phyloP scores from a whole-genome alignment of 208 protist genomes.

The Naegleria fowleri region DNA sequence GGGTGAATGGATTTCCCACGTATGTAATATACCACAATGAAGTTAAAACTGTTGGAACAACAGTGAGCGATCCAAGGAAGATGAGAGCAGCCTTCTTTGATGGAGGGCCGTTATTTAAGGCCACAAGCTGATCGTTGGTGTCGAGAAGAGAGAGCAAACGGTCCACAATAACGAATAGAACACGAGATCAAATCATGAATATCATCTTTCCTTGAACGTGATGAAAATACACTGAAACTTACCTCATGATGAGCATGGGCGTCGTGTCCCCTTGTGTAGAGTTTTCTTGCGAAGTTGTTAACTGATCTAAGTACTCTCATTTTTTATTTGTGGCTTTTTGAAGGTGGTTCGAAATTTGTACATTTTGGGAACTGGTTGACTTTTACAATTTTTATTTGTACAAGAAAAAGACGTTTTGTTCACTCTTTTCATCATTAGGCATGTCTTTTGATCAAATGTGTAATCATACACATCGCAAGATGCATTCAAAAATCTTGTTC shows the following conservation, averaged over 20 bases:
- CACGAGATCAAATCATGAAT: too few relatives aligned
- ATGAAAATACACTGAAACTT: neutral
- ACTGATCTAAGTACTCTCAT: neutral
- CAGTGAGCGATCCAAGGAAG: neutral
- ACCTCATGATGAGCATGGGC: neutral
- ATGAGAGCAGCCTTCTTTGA: neutral
- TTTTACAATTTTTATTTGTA: neutral
- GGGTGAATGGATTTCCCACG: neutral
- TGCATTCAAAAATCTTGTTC: too few relatives aligned
- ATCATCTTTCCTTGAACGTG: too few relatives aligned
- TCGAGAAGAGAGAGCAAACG: too few relatives aligned
- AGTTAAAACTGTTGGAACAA: neutral
- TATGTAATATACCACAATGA: neutral
- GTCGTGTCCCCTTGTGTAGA: neutral
- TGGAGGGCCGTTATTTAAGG: neutral
- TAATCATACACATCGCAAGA: too few relatives aligned
- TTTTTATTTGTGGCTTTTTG: neutral
- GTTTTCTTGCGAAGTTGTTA: neutral
- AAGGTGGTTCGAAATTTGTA: neutral
- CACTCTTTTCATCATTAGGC: too few relatives aligned
- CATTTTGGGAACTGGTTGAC: neutral
- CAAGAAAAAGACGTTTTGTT: too few relatives aligned
- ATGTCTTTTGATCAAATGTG: too few relatives aligned
- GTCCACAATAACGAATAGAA: too few relatives aligned
- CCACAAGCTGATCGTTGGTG: neutral